Evolutionary conservation across 352 stramenopile species (phyloP), one percentile per base, ranked within the genome.

Genomic region (Phytophthora citricola): DNA sequence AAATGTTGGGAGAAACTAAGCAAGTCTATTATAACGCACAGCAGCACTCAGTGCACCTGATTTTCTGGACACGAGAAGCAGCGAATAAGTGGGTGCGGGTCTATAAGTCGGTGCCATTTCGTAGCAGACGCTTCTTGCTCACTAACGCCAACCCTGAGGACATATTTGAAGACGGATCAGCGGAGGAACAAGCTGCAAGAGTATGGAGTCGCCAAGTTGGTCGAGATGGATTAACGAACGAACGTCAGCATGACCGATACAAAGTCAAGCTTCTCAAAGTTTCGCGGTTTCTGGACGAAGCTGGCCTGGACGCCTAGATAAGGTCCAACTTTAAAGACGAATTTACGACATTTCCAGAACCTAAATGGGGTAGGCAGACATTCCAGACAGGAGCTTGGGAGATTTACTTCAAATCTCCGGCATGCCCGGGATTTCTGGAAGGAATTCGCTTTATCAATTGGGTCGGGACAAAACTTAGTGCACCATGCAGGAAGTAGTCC

Each of bases 1-100:
- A 49, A 48, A 60, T 60, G 53, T n/a, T 60, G 0, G 40, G 27
- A 14, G 53, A 60, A 27, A 52, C 53, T 8, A 60, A 60, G 26
- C 53, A 60, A 8, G 41, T 60, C 0, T 48, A 26, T 6, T 60
- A 60, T 9, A 52, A 60, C 7, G 40, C 15, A 5, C 40, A 52
- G 15, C 26, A 52, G 5, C 53, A 60, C n/a, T 51, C 53, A 9
- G 41, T 60, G 3, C 53, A 50, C 22, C 32, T 60, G 15, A 47
- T 49, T 27, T 27, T 31, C 9, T 58, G 51, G 51, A 58, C 51
- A 1, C 4, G 51, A 12, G 51, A 58, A 58, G 39, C 14, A n/a
- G 51, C 24, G 8, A 31, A 11, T 2, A 49, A 49, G n/a, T 58
- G 39, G 51, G 26, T 3, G 9, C 6, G 29, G 11, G 12, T 50